Conservation (phyloP, 805 yeast genomes). For the Isabelozyma pseudorhagii region DNA sequence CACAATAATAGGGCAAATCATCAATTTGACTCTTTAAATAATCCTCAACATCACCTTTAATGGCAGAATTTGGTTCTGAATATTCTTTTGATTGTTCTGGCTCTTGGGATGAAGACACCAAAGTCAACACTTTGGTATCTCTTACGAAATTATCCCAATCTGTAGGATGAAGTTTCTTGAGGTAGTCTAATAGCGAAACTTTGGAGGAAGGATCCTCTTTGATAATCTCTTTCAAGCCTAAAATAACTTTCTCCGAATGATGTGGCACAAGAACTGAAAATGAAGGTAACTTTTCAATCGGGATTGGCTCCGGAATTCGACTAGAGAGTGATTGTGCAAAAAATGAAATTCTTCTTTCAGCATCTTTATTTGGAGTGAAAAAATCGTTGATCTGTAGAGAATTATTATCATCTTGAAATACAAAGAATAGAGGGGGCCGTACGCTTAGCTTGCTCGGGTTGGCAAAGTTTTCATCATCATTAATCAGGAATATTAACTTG, state of each 20-base stretch:
- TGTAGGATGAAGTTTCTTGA: constrained; percentile 63
- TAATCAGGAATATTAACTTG: constrained; percentile 24
- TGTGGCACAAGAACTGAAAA: constrained; percentile 54
- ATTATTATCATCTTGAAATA: constrained; percentile 45
- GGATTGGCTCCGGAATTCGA: constrained; percentile 46
- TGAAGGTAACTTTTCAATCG: constrained; percentile 46
- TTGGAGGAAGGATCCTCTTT: constrained; percentile 44
- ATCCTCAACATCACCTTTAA: constrained; percentile 6
- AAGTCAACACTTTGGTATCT: constrained; percentile 55
- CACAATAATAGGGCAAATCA: constrained; percentile 66
- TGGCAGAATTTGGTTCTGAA: constrained; percentile 1
- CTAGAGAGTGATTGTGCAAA: constrained; percentile 53
- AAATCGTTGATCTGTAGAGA: constrained; percentile 34
- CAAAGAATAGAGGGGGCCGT: constrained; percentile 44
- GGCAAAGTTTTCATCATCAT: constrained; percentile 10
- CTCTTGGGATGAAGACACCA: constrained; percentile 5
- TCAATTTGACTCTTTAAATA: constrained; percentile 42
- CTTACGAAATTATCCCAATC: constrained; percentile 84
- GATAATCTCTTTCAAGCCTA: constrained; percentile 44
- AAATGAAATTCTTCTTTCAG: constrained; percentile 49
- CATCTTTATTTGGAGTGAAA: constrained; percentile 45
- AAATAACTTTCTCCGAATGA: constrained; percentile 47
- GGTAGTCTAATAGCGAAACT: constrained; percentile 68
- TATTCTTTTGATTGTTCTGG: background rate
- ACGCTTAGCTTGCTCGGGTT: constrained; percentile 22